These are phyloP conservation scores for Calonectria multiphialidica DNA, from an alignment of 2,329 filamentous ascomycete species.

Conservation along the genomic window DNA sequence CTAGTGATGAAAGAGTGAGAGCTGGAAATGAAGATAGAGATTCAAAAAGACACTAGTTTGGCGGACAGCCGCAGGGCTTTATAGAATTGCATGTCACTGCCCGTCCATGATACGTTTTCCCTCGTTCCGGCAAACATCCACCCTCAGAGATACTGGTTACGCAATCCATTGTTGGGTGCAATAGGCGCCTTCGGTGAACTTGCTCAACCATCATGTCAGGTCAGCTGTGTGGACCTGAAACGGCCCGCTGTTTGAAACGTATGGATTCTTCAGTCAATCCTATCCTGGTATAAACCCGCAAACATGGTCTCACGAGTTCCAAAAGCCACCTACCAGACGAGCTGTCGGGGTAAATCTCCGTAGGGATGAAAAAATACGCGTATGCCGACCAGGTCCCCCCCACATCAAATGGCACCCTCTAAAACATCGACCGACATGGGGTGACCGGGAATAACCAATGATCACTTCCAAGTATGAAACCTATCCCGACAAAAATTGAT, in stretches of 20 bases:
- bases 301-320: background rate
- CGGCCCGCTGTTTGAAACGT: slow-evolving; percentile 30
- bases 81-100: slow-evolving; percentile 25
- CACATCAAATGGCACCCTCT: background rate
- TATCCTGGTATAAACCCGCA: background rate
- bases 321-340: slow-evolving; percentile 1
- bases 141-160: background rate
- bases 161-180: background rate
- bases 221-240: slow-evolving; percentile 26
- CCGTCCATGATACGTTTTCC: background rate
- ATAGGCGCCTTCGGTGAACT: background rate
- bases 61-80: slow-evolving; percentile 20
- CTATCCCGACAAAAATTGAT: background rate
- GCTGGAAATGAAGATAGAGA: slow-evolving; percentile 30
- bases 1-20: slow-evolving; percentile 19
- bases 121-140: background rate
- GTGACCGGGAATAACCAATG: background rate
- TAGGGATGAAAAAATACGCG: background rate
- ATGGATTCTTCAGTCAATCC: background rate
- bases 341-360: background rate
- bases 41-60: background rate
- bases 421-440: background rate
- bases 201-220: background rate
- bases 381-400: background rate
- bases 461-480: background rate